Percentiles rank a stretch among this genome's conserved stretches.
Conservation (phyloP, 2,329 filamentous ascomycete species). For the Apiospora koreana region DNA sequence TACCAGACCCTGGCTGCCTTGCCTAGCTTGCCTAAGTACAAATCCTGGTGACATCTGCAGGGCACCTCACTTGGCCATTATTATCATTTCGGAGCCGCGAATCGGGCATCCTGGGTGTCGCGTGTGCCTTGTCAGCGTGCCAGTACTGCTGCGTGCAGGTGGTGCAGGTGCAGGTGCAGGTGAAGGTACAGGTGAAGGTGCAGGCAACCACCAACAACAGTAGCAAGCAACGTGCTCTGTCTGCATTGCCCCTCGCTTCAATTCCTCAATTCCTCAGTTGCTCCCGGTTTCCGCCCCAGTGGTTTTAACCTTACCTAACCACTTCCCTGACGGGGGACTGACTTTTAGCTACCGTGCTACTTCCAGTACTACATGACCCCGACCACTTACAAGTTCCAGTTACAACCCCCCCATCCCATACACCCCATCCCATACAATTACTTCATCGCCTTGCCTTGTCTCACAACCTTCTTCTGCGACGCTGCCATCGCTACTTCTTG, state of each 20-base stretch:
- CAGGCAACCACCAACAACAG: too few species aligned
- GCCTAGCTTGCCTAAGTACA: too few species aligned
- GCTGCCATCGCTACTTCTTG: background rate
- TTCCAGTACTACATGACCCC: constrained; percentile 5
- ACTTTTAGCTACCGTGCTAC: constrained; percentile 5
- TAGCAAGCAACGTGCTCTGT: background rate
- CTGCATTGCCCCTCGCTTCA: background rate
- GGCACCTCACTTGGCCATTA: too few species aligned
- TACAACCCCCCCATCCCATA: background rate
- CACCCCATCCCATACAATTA: background rate
- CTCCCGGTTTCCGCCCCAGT: background rate
- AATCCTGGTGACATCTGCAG: too few species aligned
- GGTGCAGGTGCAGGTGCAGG: too few species aligned
- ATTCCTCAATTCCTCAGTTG: background rate
- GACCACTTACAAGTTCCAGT: background rate
- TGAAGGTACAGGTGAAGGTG: too few species aligned
- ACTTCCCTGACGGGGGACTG: background rate
- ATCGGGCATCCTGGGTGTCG: background rate
- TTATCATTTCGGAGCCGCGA: too few species aligned
- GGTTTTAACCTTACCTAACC: constrained; percentile 7
- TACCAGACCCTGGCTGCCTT: background rate
- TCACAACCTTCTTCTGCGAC: background rate
- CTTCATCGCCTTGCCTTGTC: background rate
- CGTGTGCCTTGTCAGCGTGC: background rate
- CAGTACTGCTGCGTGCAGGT: too few species aligned